These are phyloP conservation scores for Phytophthora podocarpi DNA, from an alignment of 352 stramenopile genomes.

Conservation along the genomic window DNA sequence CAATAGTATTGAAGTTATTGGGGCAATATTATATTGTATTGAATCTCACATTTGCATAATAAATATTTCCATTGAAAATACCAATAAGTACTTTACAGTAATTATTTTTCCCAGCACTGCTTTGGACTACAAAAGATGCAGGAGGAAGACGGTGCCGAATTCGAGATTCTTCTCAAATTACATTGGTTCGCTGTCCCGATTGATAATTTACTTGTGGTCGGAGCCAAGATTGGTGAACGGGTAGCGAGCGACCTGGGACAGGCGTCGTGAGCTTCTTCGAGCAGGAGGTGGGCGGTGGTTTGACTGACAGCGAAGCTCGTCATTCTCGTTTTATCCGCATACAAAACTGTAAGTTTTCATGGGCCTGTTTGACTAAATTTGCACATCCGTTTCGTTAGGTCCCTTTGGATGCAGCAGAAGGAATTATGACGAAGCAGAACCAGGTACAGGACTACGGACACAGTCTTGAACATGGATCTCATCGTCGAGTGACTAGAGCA, in stretches of 20 bases:
- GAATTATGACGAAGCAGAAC: background rate
- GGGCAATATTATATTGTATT: background rate
- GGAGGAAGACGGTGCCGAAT: slow-evolving; percentile 5
- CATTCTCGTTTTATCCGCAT: background rate
- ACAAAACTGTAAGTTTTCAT: no score
- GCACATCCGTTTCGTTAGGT: background rate
- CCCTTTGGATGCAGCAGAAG: no score
- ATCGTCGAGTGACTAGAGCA: background rate
- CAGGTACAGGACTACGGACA: background rate
- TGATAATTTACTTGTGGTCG: slow-evolving; percentile 11
- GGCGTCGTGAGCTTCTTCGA: slow-evolving; percentile 1
- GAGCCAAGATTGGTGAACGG: background rate
- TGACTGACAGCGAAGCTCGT: background rate
- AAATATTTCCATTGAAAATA: no score
- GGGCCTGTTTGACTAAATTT: no score
- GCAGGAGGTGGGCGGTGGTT: background rate
- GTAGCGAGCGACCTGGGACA: background rate
- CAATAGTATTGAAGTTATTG: no score
- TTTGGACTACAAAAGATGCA: slow-evolving; percentile 4
- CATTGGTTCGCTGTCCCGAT: slow-evolving; percentile 7
- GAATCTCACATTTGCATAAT: no score
- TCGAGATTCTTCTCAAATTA: background rate
- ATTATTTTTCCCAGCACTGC: no score
- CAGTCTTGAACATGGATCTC: background rate
- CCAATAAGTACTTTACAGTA: no score